Conservation (phyloP, 345 rosid genomes). For the Firmiana major region DNA sequence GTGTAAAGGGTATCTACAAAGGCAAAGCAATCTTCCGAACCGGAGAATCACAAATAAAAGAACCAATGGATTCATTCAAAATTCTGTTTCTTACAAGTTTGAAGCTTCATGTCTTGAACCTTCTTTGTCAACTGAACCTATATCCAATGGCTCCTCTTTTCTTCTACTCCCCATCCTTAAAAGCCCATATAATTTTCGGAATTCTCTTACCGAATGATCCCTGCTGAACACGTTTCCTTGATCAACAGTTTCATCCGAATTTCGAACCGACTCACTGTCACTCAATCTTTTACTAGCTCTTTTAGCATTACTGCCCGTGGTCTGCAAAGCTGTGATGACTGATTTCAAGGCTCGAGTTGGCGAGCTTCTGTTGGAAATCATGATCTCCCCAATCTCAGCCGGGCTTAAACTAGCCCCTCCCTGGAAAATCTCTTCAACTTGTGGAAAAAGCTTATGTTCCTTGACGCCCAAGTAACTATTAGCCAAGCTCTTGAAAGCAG, state of each 20-base stretch:
- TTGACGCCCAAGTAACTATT: conserved; percentile 43
- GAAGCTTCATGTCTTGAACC: conserved; percentile 11
- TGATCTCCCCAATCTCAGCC: conserved; percentile 46
- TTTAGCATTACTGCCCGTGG: neutral
- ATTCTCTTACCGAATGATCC: conserved; percentile 19
- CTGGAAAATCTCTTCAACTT: conserved; percentile 43
- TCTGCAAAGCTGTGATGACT: conserved; percentile 40
- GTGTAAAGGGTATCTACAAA: neutral
- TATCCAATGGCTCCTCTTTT: conserved; percentile 22
- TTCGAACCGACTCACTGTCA: neutral
- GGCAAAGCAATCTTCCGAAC: neutral
- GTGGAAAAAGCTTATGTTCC: conserved; percentile 47
- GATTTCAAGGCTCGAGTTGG: conserved; percentile 48
- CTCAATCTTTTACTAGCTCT: neutral
- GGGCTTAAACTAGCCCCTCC: conserved; percentile 43
- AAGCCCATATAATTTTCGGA: conserved; percentile 26
- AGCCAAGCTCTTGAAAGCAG: conserved; percentile 40
- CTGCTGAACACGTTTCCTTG: neutral
- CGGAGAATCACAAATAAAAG: neutral
- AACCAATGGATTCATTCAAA: neutral
- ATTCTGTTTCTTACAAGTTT: neutral
- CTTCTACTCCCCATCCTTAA: conserved; percentile 24
- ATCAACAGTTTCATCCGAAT: neutral
- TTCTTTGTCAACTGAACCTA: conserved; percentile 7
- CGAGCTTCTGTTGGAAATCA: conserved; percentile 49